phyloP scores from a whole-genome alignment of 2,329 filamentous ascomycete genomes.

The Pseudocercospora vitis region DNA sequence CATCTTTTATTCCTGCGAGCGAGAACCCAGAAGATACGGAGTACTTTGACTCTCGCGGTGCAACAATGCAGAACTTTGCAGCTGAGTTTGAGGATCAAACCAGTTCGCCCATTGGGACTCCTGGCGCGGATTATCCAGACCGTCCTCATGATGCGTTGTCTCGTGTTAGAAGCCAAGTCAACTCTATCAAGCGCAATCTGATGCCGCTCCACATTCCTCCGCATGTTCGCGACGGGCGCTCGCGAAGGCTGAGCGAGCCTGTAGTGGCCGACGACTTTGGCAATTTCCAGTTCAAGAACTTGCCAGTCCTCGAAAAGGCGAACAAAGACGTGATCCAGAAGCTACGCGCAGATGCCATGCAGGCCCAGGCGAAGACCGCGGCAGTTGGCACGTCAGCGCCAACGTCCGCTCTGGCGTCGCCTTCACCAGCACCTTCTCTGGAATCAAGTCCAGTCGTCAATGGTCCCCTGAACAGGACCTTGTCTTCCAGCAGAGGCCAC shows the following conservation, averaged over 20 bases:
- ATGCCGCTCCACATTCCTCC: constrained; percentile 97
- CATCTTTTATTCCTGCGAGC: constrained; percentile 88
- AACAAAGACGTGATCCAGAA: constrained; percentile 99
- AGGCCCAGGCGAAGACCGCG: constrained; percentile 57
- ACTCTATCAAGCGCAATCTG: constrained; percentile 79
- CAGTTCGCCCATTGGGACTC: constrained; percentile 68
- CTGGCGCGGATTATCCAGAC: constrained; percentile 77
- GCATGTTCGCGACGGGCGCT: constrained; percentile 89
- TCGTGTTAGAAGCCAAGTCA: constrained; percentile 81
- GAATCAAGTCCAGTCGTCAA: constrained; percentile 84
- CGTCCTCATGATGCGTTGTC: constrained; percentile 93
- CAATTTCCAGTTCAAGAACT: constrained; percentile 93
- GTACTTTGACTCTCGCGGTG: constrained; percentile 91
- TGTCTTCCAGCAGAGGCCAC: constrained; percentile 76
- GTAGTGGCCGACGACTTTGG: constrained; percentile 90
- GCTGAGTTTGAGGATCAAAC: constrained; percentile 91
- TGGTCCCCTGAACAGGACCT: constrained; percentile 74
- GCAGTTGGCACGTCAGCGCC: constrained; percentile 43
- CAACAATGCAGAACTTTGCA: constrained; percentile 85
- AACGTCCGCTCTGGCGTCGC: constrained; percentile 48
- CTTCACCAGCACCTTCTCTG: constrained; percentile 64
- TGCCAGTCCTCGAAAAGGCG: constrained; percentile 93
- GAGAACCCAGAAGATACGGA: constrained; percentile 97
- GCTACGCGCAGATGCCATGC: constrained; percentile 85
- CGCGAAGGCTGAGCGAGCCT: constrained; percentile 84